phyloP scores from a whole-genome alignment of 225 moss, liverwort and hornwort genomes.

The Antitrichia curtipendula region DNA sequence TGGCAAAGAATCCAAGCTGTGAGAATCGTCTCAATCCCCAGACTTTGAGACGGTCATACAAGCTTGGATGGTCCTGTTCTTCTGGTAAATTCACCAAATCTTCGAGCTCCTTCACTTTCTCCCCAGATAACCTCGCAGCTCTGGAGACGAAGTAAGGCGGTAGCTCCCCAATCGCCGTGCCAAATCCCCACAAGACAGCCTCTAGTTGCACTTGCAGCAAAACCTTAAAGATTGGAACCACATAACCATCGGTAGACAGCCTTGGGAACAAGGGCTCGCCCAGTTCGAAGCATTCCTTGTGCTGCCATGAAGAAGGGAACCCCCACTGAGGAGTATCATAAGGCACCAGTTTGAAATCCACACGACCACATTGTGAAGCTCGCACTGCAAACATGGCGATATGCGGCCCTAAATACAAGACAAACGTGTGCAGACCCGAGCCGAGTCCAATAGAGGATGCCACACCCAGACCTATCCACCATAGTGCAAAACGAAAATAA shows the following conservation, averaged over 20 bases:
- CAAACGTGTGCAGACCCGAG: constrained; percentile 82
- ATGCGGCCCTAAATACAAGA: constrained; percentile 80
- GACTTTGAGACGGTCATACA: constrained; percentile 58
- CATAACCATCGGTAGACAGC: constrained; percentile 40
- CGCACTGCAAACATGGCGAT: constrained; percentile 67
- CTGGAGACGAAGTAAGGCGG: constrained; percentile 92
- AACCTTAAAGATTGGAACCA: constrained; percentile 64
- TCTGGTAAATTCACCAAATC: constrained; percentile 47
- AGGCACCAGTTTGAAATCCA: constrained; percentile 67
- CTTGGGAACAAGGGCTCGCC: constrained; percentile 58
- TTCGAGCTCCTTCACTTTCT: constrained; percentile 75
- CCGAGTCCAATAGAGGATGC: constrained; percentile 88
- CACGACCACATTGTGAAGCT: constrained; percentile 73
- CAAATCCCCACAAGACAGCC: constrained; percentile 73
- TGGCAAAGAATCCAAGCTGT: constrained; percentile 75
- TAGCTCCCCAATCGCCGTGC: constrained; percentile 86
- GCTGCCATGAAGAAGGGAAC: constrained; percentile 56
- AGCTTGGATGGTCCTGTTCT: constrained; percentile 24
- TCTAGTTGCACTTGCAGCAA: constrained; percentile 83
- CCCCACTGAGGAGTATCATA: constrained; percentile 95
- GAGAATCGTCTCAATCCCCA: constrained; percentile 69
- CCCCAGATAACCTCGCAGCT: constrained; percentile 70
- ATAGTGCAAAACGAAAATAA: constrained; percentile 52
- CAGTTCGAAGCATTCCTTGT: constrained; percentile 47
- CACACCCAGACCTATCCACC: constrained; percentile 88